Conservation (phyloP, 805 yeast genomes). For the Yarrowia alimentaria region DNA sequence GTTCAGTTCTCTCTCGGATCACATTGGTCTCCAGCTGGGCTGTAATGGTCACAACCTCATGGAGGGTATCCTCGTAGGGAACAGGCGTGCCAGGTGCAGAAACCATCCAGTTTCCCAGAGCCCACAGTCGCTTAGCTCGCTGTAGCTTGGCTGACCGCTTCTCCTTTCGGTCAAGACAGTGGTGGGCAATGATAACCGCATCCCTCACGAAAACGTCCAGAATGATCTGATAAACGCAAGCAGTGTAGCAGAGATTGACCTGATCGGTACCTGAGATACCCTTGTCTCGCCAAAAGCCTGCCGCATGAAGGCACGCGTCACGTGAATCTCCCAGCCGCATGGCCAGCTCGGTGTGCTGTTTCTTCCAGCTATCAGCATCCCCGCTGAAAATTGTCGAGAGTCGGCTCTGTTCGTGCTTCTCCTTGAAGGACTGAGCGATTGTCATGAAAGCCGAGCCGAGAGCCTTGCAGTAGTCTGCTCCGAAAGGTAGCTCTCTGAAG, state of each 20-base stretch:
- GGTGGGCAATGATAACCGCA: constrained; percentile 8
- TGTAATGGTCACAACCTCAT: constrained; percentile 15
- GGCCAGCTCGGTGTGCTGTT: constrained; percentile 16
- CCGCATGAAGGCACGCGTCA: constrained; percentile 15
- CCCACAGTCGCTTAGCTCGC: constrained; percentile 23
- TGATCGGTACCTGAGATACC: constrained; percentile 12
- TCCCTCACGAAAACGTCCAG: constrained; percentile 2
- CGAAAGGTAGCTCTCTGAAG: constrained; percentile 22
- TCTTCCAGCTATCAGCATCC: constrained; percentile 19
- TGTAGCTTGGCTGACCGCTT: constrained; percentile 2
- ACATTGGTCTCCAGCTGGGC: constrained; percentile 15
- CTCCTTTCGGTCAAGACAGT: constrained; percentile 7
- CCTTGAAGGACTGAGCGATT: constrained; percentile 19
- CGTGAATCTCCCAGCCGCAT: constrained; percentile 10
- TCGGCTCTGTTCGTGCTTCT: constrained; percentile 15
- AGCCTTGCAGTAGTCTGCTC: constrained; percentile 20
- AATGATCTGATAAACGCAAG: constrained; percentile 22
- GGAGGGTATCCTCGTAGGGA: constrained; percentile 21
- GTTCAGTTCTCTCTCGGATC: constrained; percentile 9
- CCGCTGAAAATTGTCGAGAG: constrained; percentile 6
- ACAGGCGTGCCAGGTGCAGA: constrained; percentile 18
- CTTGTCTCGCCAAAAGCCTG: constrained; percentile 11
- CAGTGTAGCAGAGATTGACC: constrained; percentile 18
- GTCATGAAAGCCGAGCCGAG: constrained; percentile 20
- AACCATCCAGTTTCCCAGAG: constrained; percentile 25